A percentile compares a stretch with the other conserved stretches of the same genome.
Evolutionary conservation across 805 yeast genomes (phyloP).

Genomic region (Komagataella pastoris): DNA sequence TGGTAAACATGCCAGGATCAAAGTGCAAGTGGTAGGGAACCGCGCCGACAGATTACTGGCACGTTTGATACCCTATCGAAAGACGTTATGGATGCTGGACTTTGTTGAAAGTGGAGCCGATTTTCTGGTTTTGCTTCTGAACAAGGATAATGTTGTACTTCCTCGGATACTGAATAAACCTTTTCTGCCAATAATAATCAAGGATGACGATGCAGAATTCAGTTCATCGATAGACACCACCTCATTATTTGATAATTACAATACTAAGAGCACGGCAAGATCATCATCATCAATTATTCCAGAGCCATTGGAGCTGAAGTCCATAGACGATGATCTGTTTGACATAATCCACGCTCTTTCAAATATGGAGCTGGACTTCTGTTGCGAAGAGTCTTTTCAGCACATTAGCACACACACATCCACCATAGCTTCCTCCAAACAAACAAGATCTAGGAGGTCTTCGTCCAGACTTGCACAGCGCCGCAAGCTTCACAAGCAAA

Average conservation of each 20-base stretch:
- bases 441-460: not conserved
- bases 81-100: conserved; percentile 14
- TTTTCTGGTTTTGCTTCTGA: conserved; percentile 14
- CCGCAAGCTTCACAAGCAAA: not conserved
- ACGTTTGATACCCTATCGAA: conserved; percentile 14
- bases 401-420: not conserved
- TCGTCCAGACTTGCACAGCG: not conserved
- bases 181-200: conserved; percentile 15
- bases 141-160: conserved; percentile 13
- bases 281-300: conserved; percentile 14
- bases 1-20: conserved; percentile 3
- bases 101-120: conserved; percentile 13
- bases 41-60: conserved; percentile 8
- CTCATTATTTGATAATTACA: not conserved
- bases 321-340: conserved; percentile 17
- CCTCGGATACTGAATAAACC: conserved; percentile 16
- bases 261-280: not conserved
- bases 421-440: not conserved
- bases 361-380: conserved; percentile 8
- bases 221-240: not conserved
- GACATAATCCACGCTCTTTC: conserved; percentile 17
- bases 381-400: not conserved
- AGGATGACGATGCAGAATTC: conserved; percentile 2
- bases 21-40: conserved; percentile 16
- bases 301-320: conserved; percentile 15